Evolutionary conservation across 2,329 filamentous ascomycete genomes (phyloP).

Genomic region (Colletotrichum tabaci): DNA sequence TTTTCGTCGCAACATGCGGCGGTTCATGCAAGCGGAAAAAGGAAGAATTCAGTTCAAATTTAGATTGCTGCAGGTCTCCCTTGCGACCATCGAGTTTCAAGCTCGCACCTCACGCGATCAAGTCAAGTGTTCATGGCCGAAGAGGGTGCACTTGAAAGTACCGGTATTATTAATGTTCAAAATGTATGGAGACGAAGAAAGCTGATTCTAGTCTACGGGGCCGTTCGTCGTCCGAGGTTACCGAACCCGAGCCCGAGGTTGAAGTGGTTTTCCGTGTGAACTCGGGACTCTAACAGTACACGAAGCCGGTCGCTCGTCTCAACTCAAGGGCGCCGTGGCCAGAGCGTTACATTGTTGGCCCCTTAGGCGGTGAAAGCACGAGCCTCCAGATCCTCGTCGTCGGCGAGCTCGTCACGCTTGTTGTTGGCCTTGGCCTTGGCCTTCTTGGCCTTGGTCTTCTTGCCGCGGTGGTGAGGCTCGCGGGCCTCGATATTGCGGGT

Average conservation of each 20-base stretch:
- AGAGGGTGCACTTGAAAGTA: constrained; percentile 27
- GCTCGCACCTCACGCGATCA: neutral
- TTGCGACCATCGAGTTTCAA: constrained; percentile 26
- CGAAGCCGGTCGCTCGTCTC: constrained; percentile 11
- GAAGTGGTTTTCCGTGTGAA: constrained; percentile 12
- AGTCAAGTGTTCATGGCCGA: constrained; percentile 9
- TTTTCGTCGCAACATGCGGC: constrained; percentile 31
- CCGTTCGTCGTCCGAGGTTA: constrained; percentile 9
- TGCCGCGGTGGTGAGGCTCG: constrained; percentile 38
- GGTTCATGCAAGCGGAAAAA: constrained; percentile 17
- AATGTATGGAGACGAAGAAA: constrained; percentile 27
- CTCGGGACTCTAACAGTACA: constrained; percentile 20
- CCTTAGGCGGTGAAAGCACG: constrained; percentile 30
- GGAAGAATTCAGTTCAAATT: neutral
- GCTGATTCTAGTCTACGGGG: constrained; percentile 34
- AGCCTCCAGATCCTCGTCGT: constrained; percentile 30
- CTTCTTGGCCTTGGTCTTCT: constrained; percentile 39
- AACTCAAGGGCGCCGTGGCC: constrained; percentile 17
- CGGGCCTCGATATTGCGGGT: constrained; percentile 37
- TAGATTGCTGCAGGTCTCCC: constrained; percentile 11
- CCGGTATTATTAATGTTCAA: constrained; percentile 36
- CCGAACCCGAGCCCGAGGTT: constrained; percentile 25
- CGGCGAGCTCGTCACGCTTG: constrained; percentile 16
- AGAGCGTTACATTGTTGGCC: constrained; percentile 25
- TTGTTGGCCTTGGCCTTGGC: constrained; percentile 16